Conservation (phyloP, 2,329 filamentous ascomycete genomes). For the Colletotrichum sp. region DNA sequence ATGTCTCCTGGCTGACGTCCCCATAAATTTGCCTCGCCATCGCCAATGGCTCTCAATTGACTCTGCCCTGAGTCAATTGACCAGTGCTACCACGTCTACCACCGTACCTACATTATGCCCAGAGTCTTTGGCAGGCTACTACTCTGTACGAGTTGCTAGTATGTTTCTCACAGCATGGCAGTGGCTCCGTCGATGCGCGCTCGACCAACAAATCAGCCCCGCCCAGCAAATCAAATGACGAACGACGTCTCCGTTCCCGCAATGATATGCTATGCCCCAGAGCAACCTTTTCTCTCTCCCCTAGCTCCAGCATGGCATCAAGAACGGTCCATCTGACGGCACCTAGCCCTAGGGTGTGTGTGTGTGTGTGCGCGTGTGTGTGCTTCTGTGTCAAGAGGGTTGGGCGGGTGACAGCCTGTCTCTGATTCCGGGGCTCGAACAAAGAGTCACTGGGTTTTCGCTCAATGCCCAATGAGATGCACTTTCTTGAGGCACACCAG, state of each 20-base stretch:
- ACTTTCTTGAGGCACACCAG: neutral
- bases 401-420: constrained; percentile 17
- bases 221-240: neutral
- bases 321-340: constrained; percentile 7
- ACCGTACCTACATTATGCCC: neutral
- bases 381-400: constrained; percentile 13
- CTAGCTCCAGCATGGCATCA: neutral
- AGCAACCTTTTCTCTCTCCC: neutral
- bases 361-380: neutral
- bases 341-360: neutral
- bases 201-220: neutral
- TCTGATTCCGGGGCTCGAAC: constrained; percentile 7
- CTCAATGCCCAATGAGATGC: neutral
- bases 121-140: neutral
- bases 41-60: neutral
- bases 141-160: neutral
- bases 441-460: constrained; percentile 1
- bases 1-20: neutral
- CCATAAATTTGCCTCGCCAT: neutral
- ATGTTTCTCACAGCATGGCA: neutral
- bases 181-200: neutral
- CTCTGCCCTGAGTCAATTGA: neutral
- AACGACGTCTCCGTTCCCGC: neutral
- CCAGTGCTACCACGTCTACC: neutral
- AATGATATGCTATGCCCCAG: neutral